phyloP scores from a whole-genome alignment of 2,329 filamentous ascomycete genomes.

The Epichloe brachyelytri region DNA sequence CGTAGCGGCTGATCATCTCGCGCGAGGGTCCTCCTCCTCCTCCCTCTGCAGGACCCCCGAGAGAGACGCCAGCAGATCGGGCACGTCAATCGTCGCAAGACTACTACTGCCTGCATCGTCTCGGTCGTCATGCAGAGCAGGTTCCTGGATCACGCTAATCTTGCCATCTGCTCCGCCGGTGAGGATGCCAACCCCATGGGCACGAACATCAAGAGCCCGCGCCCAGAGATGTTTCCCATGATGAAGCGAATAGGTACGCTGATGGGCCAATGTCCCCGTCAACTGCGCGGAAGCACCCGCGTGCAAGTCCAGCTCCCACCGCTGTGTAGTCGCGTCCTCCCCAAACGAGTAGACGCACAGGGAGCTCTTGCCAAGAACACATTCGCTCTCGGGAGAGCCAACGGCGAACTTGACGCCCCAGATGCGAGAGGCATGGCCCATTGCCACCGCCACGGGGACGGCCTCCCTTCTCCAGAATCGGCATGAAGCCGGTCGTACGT shows the following conservation, averaged over 20 bases:
- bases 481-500: constrained; percentile 12
- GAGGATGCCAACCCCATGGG: constrained; percentile 33
- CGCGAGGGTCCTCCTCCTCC: constrained; percentile 6
- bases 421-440: constrained; percentile 81
- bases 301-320: constrained; percentile 40
- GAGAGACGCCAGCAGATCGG: constrained; percentile 17
- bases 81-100: constrained; percentile 17
- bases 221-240: constrained; percentile 89
- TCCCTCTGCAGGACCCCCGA: constrained; percentile 3
- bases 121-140: background rate
- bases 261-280: constrained; percentile 31
- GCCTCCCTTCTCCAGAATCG: constrained; percentile 10
- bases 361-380: constrained; percentile 5
- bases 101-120: constrained; percentile 1
- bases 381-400: constrained; percentile 13
- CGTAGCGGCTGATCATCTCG: constrained; percentile 46
- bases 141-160: constrained; percentile 35
- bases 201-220: constrained; percentile 29
- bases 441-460: constrained; percentile 52
- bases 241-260: constrained; percentile 50
- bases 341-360: constrained; percentile 58
- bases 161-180: constrained; percentile 81
- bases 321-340: constrained; percentile 67
- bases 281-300: background rate
- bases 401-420: constrained; percentile 64